These are phyloP conservation scores for Aspergillus sp. DNA, from an alignment of 2,329 filamentous ascomycete species.

Conservation along the genomic window DNA sequence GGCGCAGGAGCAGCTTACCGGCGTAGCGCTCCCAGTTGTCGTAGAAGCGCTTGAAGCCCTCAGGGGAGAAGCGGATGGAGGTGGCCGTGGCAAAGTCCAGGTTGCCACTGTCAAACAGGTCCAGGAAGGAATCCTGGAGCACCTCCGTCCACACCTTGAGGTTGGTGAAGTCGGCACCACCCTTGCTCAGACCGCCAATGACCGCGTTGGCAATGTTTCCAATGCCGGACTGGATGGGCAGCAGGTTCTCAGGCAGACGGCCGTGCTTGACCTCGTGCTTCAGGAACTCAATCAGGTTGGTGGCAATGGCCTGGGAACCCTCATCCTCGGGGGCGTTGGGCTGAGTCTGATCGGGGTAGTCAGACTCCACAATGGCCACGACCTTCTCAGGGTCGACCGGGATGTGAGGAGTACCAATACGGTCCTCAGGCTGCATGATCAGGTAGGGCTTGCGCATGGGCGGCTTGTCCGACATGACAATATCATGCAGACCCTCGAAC, in stretches of 20 bases:
- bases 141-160: slow-evolving; percentile 94
- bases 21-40: slow-evolving; percentile 78
- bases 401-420: slow-evolving; percentile 80
- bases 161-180: slow-evolving; percentile 76
- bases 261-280: slow-evolving; percentile 81
- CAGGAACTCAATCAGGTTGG: slow-evolving; percentile 79
- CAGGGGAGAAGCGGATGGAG: slow-evolving; percentile 85
- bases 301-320: slow-evolving; percentile 70
- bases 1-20: slow-evolving; percentile 79
- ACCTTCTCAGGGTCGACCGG: slow-evolving; percentile 83
- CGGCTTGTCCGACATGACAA: slow-evolving; percentile 83
- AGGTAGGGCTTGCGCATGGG: slow-evolving; percentile 81
- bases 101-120: slow-evolving; percentile 85
- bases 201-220: slow-evolving; percentile 94
- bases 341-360: slow-evolving; percentile 75
- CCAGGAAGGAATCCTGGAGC: slow-evolving; percentile 88
- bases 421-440: slow-evolving; percentile 81
- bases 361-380: slow-evolving; percentile 79
- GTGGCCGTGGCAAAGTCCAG: slow-evolving; percentile 89
- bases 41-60: slow-evolving; percentile 90
- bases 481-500: slow-evolving; percentile 87
- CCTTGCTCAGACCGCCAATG: slow-evolving; percentile 75
- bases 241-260: slow-evolving; percentile 72
- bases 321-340: slow-evolving; percentile 78
- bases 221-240: slow-evolving; percentile 84